These are phyloP conservation scores for Pseudocercospora fijiensis DNA, from an alignment of 2,329 filamentous ascomycete species.

Conservation along the genomic window DNA sequence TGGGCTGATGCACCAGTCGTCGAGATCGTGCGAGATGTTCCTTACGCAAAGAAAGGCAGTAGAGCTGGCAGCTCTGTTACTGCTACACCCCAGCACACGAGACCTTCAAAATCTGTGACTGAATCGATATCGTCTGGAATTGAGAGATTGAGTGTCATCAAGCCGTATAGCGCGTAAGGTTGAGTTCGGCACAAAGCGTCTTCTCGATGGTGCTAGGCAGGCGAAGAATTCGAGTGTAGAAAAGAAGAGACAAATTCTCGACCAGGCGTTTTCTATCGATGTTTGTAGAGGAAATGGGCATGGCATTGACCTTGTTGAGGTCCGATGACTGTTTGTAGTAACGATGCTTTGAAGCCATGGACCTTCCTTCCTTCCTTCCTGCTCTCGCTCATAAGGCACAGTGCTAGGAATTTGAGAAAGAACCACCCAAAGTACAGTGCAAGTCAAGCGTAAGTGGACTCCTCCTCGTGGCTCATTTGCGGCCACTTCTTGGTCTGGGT, in stretches of 20 bases:
- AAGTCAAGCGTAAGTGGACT: too few species aligned
- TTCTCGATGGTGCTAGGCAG: not conserved
- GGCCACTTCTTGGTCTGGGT: too few species aligned
- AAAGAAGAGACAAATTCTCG: not conserved
- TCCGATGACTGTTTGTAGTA: too few species aligned
- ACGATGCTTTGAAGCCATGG: too few species aligned
- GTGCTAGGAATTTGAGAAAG: too few species aligned
- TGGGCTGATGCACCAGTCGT: constrained; percentile 70
- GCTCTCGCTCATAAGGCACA: too few species aligned
- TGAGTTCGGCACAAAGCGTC: not conserved
- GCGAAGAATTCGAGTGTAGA: not conserved
- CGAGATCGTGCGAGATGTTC: constrained; percentile 49
- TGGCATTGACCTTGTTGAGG: too few species aligned
- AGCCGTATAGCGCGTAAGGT: constrained; percentile 21
- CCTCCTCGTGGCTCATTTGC: too few species aligned
- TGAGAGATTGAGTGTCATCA: constrained; percentile 22
- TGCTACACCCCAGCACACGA: not conserved
- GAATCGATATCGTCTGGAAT: not conserved
- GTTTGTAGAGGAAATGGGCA: too few species aligned
- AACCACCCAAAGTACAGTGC: too few species aligned
- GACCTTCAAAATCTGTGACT: not conserved
- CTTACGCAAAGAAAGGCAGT: constrained; percentile 10
- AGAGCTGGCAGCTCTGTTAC: not conserved
- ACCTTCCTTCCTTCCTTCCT: too few species aligned
- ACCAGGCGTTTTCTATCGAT: too few species aligned